These are phyloP conservation scores for Coemansia sp. DNA, from an alignment of 192 early-diverging fungal genomes.

Conservation along the genomic window DNA sequence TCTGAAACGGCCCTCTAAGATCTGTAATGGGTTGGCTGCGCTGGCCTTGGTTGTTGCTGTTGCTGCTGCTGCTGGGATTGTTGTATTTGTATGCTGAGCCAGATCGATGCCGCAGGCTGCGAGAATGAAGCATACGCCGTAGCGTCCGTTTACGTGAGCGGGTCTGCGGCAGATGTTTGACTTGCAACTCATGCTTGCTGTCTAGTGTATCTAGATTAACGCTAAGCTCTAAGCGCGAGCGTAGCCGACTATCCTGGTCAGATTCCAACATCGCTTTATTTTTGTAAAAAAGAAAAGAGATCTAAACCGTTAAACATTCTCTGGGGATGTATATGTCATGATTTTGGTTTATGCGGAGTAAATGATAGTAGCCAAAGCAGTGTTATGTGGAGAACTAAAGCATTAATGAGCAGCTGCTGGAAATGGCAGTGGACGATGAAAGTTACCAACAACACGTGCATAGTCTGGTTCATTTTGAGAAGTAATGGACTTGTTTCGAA, in stretches of 20 bases:
- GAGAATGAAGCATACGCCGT: background rate
- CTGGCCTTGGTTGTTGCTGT: too few relatives aligned
- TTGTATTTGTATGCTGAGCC: background rate
- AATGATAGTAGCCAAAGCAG: too few relatives aligned
- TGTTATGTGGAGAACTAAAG: too few relatives aligned
- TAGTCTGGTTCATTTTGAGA: slow-evolving; percentile 83
- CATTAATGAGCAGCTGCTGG: too few relatives aligned
- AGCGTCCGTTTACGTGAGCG: background rate
- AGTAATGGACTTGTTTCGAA: slow-evolving; percentile 69
- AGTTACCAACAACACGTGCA: slow-evolving; percentile 61
- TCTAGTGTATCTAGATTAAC: slow-evolving; percentile 21
- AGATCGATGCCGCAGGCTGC: background rate
- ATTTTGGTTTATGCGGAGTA: too few relatives aligned
- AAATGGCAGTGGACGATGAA: slow-evolving; percentile 66
- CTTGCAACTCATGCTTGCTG: slow-evolving; percentile 5
- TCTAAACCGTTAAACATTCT: too few relatives aligned
- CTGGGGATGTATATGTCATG: too few relatives aligned
- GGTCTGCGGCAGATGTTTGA: background rate
- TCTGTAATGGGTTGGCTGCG: too few relatives aligned
- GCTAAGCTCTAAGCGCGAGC: slow-evolving; percentile 21
- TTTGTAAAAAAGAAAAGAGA: too few relatives aligned
- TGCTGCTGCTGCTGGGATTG: background rate
- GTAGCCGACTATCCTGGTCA: background rate
- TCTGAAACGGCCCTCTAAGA: background rate
- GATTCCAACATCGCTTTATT: slow-evolving; percentile 3